phyloP scores from a whole-genome alignment of 352 stramenopile genomes.

The Phytopythium oedochilum region DNA sequence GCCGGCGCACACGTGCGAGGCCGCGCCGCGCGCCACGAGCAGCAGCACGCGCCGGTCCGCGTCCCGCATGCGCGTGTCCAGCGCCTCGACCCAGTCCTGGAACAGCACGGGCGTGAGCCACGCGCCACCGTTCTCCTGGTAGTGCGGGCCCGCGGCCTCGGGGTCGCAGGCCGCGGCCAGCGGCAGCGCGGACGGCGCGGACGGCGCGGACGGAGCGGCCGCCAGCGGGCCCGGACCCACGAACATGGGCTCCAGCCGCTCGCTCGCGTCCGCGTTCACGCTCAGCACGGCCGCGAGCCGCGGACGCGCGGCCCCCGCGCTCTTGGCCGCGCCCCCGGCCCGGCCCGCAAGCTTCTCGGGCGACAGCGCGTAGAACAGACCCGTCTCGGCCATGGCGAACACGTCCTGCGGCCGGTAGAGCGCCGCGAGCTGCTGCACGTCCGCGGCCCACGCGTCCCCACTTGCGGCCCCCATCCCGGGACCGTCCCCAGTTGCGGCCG shows the following conservation, averaged over 20 bases:
- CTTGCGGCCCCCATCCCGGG: no score
- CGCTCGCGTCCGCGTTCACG: conserved; percentile 45
- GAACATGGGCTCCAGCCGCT: conserved; percentile 53
- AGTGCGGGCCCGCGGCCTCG: conserved; percentile 31
- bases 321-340: conserved; percentile 15
- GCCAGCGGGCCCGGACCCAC: conserved; percentile 29
- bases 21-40: conserved; percentile 28
- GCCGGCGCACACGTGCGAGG: conserved; percentile 41
- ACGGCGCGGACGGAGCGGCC: background rate
- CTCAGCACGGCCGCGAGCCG: conserved; percentile 33
- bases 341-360: conserved; percentile 38
- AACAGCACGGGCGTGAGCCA: conserved; percentile 63
- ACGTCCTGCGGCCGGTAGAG: conserved; percentile 42
- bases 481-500: no score
- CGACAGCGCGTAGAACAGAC: conserved; percentile 43
- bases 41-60: conserved; percentile 35
- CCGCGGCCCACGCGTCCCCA: conserved; percentile 11
- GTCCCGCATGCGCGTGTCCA: conserved; percentile 48
- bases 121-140: conserved; percentile 43
- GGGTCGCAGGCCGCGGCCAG: conserved; percentile 1
- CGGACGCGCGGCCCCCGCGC: conserved; percentile 6
- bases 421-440: conserved; percentile 31
- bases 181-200: background rate
- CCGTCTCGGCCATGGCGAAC: conserved; percentile 55
- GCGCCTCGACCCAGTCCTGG: conserved; percentile 41